A percentile compares a stretch with the other conserved stretches of the same genome.
phyloP scores from a whole-genome alignment of 768 basidiomycete genomes.

The Paxillus ammoniavirescens region DNA sequence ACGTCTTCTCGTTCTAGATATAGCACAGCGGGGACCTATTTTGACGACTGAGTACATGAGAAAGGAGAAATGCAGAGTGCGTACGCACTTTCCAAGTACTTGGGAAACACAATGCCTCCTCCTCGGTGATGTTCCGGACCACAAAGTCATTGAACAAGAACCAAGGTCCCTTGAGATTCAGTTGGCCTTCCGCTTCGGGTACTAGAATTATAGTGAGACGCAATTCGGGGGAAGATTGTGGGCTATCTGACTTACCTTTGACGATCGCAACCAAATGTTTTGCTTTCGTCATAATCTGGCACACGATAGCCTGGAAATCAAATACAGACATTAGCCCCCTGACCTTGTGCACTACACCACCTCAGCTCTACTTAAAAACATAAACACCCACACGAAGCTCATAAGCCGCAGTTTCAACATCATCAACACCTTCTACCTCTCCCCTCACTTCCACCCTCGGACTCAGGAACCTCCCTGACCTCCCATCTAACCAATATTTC shows the following conservation, averaged over 20 bases:
- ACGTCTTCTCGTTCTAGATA: conserved; percentile 80
- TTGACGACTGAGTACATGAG: conserved; percentile 14
- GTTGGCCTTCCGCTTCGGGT: conserved; percentile 57
- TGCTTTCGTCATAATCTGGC: conserved; percentile 72
- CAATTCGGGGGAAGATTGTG: background rate
- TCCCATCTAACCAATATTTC: conserved; percentile 69
- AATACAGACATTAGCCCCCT: background rate
- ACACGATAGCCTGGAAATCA: conserved; percentile 65
- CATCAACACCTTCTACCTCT: conserved; percentile 57
- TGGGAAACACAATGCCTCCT: conserved; percentile 85
- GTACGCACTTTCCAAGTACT: conserved; percentile 86
- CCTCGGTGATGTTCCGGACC: conserved; percentile 79
- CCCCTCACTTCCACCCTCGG: conserved; percentile 57
- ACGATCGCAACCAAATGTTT: conserved; percentile 80
- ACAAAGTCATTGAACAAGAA: conserved; percentile 96
- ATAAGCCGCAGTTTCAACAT: conserved; percentile 57
- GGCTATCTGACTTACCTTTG: conserved; percentile 49
- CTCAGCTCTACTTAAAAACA: background rate
- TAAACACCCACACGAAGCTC: conserved; percentile 63
- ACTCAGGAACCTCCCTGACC: conserved; percentile 48
- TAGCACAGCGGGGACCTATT: conserved; percentile 82
- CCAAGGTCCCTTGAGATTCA: conserved; percentile 61
- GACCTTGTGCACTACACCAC: no score
- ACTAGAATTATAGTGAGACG: conserved; percentile 42
- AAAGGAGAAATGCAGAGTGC: background rate